These are phyloP conservation scores for Arabidopsis arenosa DNA, from an alignment of 345 rosid species.

Conservation along the genomic window DNA sequence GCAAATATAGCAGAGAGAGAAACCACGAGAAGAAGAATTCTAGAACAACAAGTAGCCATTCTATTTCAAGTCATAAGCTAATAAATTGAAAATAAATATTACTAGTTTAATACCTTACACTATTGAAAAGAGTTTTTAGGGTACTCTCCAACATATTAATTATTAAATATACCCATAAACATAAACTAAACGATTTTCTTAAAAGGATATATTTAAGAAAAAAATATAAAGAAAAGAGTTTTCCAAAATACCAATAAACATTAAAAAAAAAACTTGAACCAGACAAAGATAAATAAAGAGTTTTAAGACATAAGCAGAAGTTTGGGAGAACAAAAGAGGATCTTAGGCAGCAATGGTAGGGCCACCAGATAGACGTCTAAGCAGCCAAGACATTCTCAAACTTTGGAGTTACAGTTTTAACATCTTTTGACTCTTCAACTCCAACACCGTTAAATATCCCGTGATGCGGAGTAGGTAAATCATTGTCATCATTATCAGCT, in stretches of 20 bases:
- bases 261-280: neutral
- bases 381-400: constrained; percentile 55
- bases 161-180: neutral
- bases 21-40: constrained; percentile 43
- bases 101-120: constrained; percentile 3
- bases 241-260: neutral
- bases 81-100: no score
- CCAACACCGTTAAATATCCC: constrained; percentile 30
- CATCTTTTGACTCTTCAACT: constrained; percentile 46
- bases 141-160: constrained; percentile 2
- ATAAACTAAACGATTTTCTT: neutral
- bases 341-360: constrained; percentile 28
- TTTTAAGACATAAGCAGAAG: constrained; percentile 9
- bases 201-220: no score
- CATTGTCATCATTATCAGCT: constrained; percentile 21
- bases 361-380: constrained; percentile 45
- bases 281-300: neutral
- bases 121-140: neutral
- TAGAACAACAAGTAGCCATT: constrained; percentile 32
- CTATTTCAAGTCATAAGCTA: neutral
- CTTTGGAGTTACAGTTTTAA: constrained; percentile 33
- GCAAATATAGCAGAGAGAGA: neutral
- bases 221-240: no score
- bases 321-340: neutral
- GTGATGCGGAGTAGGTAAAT: constrained; percentile 12